These are phyloP conservation scores for Cyathus striatus DNA, from an alignment of 768 basidiomycete genomes.

Conservation along the genomic window DNA sequence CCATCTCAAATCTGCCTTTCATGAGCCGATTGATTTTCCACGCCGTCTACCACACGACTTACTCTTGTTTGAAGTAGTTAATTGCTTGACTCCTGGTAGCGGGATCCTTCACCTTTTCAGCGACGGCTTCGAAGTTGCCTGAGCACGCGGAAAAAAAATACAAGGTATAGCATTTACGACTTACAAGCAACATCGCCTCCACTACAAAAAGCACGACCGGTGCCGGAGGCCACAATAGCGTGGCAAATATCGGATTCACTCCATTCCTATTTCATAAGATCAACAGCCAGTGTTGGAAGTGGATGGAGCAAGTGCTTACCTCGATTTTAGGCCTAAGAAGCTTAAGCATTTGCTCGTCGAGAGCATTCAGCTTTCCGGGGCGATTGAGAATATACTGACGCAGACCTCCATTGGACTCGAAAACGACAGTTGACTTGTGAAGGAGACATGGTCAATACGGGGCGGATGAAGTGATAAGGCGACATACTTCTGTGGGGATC, in stretches of 20 bases:
- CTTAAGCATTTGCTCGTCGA: constrained; percentile 75
- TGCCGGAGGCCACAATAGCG: constrained; percentile 68
- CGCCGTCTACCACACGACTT: no score
- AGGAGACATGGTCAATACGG: constrained; percentile 4
- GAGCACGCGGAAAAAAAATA: constrained; percentile 1
- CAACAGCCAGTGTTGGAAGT: constrained; percentile 5
- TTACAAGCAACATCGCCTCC: constrained; percentile 91
- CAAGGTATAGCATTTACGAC: constrained; percentile 18
- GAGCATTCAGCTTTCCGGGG: constrained; percentile 73
- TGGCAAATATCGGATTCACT: constrained; percentile 62
- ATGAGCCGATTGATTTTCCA: no score
- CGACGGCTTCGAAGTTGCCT: constrained; percentile 41
- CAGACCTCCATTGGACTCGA: constrained; percentile 58
- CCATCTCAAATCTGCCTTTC: constrained; percentile 70
- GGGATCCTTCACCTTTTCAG: constrained; percentile 43
- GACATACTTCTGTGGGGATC: constrained; percentile 31
- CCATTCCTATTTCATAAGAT: constrained; percentile 55
- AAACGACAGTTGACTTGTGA: constrained; percentile 50
- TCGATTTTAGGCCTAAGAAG: constrained; percentile 69
- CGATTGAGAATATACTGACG: constrained; percentile 80
- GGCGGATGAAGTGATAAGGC: constrained; percentile 3
- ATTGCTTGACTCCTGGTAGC: constrained; percentile 59
- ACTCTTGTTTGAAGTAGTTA: constrained; percentile 90
- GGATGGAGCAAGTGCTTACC: constrained; percentile 33
- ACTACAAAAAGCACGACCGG: constrained; percentile 81